Evolutionary conservation across 768 basidiomycete genomes (phyloP).

Genomic region (Sporobolomyces roseus): DNA sequence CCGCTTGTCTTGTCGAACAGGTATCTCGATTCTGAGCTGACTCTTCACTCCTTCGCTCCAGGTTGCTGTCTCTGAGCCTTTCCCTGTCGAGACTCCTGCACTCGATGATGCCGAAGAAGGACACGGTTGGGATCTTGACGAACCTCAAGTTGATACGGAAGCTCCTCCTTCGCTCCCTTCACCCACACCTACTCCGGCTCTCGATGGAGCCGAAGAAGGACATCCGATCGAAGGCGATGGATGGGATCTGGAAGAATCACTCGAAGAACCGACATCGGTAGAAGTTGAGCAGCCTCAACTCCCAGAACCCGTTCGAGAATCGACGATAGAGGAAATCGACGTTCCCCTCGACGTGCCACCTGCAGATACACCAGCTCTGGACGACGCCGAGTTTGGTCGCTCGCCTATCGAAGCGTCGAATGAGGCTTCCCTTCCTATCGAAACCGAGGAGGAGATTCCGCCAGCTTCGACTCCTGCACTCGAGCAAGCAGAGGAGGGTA

Average conservation of each 20-base stretch:
- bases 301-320: too few relatives aligned
- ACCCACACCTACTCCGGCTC: slow-evolving; percentile 9
- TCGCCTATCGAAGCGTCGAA: not conserved
- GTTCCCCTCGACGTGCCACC: not conserved
- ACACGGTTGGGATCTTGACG: slow-evolving; percentile 13
- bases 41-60: too few relatives aligned
- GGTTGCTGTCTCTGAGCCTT: not conserved
- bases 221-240: not conserved
- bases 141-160: not conserved
- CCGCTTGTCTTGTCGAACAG: too few relatives aligned
- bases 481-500: not conserved
- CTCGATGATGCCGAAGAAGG: slow-evolving; percentile 16
- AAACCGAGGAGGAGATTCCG: not conserved
- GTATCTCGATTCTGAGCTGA: too few relatives aligned
- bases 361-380: slow-evolving; percentile 2
- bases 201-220: slow-evolving; percentile 5
- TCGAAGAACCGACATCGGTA: not conserved
- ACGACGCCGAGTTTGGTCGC: slow-evolving; percentile 1
- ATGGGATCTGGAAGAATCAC: slow-evolving; percentile 1
- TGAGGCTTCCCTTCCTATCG: too few relatives aligned
- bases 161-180: not conserved
- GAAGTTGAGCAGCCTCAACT: too few relatives aligned
- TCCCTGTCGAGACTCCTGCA: slow-evolving; percentile 3
- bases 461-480: slow-evolving; percentile 1
- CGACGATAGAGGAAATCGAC: too few relatives aligned